phyloP scores from a whole-genome alignment of 768 basidiomycete species.

The Tremella yokohamensis region DNA sequence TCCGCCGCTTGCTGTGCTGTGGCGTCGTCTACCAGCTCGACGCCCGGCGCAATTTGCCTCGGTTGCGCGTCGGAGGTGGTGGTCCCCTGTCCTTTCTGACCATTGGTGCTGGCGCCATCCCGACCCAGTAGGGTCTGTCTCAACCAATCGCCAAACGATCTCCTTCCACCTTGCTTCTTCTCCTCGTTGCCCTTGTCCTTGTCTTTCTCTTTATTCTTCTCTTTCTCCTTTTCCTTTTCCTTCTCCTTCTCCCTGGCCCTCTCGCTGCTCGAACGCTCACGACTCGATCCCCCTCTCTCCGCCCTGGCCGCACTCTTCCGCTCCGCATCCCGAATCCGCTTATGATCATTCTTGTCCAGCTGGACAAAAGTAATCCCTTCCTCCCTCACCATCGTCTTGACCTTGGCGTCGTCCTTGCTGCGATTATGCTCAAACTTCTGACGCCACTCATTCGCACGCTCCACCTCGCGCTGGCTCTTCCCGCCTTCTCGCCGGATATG shows the following conservation, averaged over 20 bases:
- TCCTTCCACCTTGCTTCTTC: neutral
- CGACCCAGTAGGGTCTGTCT: neutral
- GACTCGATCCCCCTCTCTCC: neutral
- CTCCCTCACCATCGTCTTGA: neutral
- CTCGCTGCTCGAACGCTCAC: neutral
- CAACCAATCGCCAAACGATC: slow-evolving; percentile 1
- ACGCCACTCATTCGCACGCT: neutral
- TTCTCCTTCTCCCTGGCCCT: neutral
- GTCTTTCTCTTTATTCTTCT: neutral
- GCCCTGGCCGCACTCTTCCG: neutral
- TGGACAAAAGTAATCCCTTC: neutral
- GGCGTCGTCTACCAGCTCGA: too few relatives aligned
- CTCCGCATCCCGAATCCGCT: neutral
- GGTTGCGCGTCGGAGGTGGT: neutral
- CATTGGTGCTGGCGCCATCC: slow-evolving; percentile 1
- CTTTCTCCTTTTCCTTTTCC: neutral
- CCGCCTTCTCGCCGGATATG: too few relatives aligned
- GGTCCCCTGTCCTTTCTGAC: neutral
- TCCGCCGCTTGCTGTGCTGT: too few relatives aligned
- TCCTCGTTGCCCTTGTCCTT: slow-evolving; percentile 3
- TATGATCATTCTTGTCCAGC: neutral
- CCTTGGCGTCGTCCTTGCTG: neutral
- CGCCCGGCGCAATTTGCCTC: too few relatives aligned
- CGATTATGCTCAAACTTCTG: too few relatives aligned
- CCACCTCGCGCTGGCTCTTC: too few relatives aligned